A percentile compares a stretch with the other conserved stretches of the same genome.
These are phyloP conservation scores for Cercophora scortea DNA, from an alignment of 495 filamentous ascomycete species.

Conservation along the genomic window DNA sequence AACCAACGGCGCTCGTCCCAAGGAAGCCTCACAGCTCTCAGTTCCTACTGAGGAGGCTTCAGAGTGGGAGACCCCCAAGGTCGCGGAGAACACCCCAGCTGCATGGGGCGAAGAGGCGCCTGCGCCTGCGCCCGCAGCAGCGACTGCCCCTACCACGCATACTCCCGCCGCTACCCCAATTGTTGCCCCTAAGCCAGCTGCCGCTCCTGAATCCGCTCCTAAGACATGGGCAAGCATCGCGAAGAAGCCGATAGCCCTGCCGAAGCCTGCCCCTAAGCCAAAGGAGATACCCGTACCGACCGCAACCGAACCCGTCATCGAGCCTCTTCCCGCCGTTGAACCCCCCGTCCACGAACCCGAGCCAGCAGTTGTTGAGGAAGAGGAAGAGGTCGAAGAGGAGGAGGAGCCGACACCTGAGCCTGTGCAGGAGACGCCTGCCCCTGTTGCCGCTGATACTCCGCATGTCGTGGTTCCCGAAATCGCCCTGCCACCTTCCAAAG, in stretches of 20 bases:
- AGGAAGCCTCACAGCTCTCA: constrained; percentile 41
- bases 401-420: constrained; percentile 22
- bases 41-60: constrained; percentile 41
- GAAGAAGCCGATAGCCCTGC: constrained; percentile 31
- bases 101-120: constrained; percentile 16
- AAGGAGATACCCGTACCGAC: constrained; percentile 35
- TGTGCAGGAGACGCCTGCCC: constrained; percentile 19
- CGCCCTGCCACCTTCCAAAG: constrained; percentile 59
- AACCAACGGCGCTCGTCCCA: constrained; percentile 39
- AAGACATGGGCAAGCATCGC: constrained; percentile 56
- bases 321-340: constrained; percentile 30
- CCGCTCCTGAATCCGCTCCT: constrained; percentile 13
- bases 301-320: constrained; percentile 28
- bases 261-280: constrained; percentile 36
- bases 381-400: constrained; percentile 21
- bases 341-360: constrained; percentile 27
- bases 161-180: too few species aligned
- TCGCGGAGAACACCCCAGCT: constrained; percentile 23
- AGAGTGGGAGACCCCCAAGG: constrained; percentile 30
- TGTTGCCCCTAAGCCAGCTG: constrained; percentile 12
- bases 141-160: constrained; percentile 6
- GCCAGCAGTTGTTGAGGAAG: constrained; percentile 18
- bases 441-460: constrained; percentile 16
- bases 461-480: constrained; percentile 42
- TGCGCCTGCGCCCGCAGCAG: constrained; percentile 12